Evolutionary conservation across 441 rosid species (phyloP).

Genomic region (Sinapis alba): DNA sequence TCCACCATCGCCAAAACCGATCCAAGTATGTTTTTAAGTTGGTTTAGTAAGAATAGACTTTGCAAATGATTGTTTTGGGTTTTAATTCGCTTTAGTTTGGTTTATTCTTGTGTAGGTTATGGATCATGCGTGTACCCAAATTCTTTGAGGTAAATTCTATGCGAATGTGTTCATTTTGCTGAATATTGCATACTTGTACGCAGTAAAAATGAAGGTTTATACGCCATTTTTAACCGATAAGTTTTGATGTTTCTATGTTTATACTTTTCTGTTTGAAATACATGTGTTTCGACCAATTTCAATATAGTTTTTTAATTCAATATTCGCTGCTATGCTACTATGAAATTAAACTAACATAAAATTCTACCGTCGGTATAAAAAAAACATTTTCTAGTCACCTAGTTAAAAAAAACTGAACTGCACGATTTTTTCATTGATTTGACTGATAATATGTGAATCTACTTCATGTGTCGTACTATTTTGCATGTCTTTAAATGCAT

Average conservation of each 20-base stretch:
- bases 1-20: constrained; percentile 75
- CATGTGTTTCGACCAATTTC: neutral
- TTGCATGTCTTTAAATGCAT: constrained; percentile 25
- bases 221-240: neutral
- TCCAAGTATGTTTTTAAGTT: constrained; percentile 60
- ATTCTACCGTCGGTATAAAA: neutral
- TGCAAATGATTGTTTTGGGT: neutral
- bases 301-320: neutral
- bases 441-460: constrained; percentile 11
- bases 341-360: neutral
- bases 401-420: neutral
- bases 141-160: constrained; percentile 56
- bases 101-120: constrained; percentile 55
- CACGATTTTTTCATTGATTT: constrained; percentile 22
- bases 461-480: constrained; percentile 16
- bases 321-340: neutral
- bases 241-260: neutral
- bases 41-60: neutral
- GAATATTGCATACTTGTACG: neutral
- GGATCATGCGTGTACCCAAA: constrained; percentile 93
- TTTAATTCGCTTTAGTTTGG: neutral
- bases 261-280: neutral
- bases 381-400: neutral
- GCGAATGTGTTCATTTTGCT: neutral
- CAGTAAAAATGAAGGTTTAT: neutral